A percentile compares a stretch with the other conserved stretches of the same genome.
Conservation (phyloP, 1,139 yeast genomes). For the Wickerhamiella pararugosa region DNA sequence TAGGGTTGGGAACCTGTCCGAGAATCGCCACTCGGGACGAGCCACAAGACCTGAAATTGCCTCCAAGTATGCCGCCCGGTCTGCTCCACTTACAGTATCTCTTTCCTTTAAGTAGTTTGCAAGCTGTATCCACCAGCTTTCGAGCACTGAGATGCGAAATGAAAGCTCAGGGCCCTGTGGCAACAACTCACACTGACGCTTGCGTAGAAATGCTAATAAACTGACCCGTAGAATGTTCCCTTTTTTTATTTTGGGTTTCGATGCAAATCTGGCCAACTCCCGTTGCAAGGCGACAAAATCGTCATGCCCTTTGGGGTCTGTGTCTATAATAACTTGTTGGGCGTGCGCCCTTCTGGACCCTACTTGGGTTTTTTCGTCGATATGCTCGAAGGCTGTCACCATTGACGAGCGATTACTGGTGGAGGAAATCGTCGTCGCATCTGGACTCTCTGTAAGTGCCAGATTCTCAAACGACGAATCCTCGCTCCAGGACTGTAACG, state of each 20-base stretch:
- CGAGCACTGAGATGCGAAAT: slow-evolving; percentile 26
- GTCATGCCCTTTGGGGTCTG: slow-evolving; percentile 3
- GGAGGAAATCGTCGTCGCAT: slow-evolving; percentile 13
- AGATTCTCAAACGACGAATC: slow-evolving; percentile 2
- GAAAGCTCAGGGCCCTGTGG: slow-evolving; percentile 21
- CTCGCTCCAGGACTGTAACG: slow-evolving; percentile 5
- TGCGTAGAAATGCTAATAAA: slow-evolving; percentile 50
- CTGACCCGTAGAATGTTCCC: slow-evolving; percentile 54
- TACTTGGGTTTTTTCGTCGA: neutral
- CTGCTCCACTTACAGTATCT: slow-evolving; percentile 32
- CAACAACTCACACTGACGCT: slow-evolving; percentile 15
- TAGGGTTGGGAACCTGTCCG: slow-evolving; percentile 14
- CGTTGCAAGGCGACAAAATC: slow-evolving; percentile 11
- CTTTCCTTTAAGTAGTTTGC: slow-evolving; percentile 28
- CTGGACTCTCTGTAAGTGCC: slow-evolving; percentile 10
- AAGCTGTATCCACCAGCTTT: slow-evolving; percentile 57
- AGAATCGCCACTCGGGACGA: slow-evolving; percentile 44
- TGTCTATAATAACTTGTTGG: neutral
- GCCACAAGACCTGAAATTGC: slow-evolving; percentile 53
- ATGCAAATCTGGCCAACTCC: slow-evolving; percentile 17
- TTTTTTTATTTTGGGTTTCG: slow-evolving; percentile 40
- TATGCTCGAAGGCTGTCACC: neutral
- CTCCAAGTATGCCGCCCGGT: slow-evolving; percentile 59
- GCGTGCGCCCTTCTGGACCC: neutral
- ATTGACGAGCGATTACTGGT: slow-evolving; percentile 9